A percentile compares a stretch with the other conserved stretches of the same genome.
phyloP scores from a whole-genome alignment of 2,329 filamentous ascomycete genomes.

The Tricladium varicosporioides region DNA sequence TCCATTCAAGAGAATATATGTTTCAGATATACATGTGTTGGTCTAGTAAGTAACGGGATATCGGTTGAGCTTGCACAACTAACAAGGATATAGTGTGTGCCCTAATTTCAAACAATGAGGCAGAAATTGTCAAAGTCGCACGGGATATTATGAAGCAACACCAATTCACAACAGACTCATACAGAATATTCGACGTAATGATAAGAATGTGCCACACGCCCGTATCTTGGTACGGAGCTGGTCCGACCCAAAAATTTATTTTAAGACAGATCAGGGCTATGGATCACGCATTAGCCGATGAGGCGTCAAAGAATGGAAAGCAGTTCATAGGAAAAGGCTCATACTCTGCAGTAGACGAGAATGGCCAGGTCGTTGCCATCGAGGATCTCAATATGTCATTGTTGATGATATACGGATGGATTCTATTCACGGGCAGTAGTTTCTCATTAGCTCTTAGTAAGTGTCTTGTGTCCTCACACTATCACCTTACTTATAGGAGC shows the following conservation, averaged over 20 bases:
- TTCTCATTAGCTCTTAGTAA: conserved; percentile 78
- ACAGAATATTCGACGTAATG: conserved; percentile 78
- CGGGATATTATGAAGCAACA: conserved; percentile 84
- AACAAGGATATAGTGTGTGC: conserved; percentile 64
- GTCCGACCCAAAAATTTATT: conserved; percentile 85
- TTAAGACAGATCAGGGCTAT: conserved; percentile 88
- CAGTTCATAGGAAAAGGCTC: conserved; percentile 42
- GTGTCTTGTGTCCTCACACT: conserved; percentile 20
- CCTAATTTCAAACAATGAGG: conserved; percentile 75
- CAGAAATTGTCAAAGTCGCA: conserved; percentile 67
- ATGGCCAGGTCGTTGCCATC: conserved; percentile 32
- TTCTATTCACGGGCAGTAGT: conserved; percentile 78
- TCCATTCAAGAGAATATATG: conserved; percentile 62
- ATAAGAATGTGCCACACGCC: conserved; percentile 73
- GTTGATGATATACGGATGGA: conserved; percentile 86
- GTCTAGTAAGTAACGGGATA: conserved; percentile 54
- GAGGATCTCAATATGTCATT: conserved; percentile 69
- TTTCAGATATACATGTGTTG: conserved; percentile 76
- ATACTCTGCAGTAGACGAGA: conserved; percentile 36
- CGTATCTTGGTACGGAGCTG: conserved; percentile 73
- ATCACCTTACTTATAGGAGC: not conserved
- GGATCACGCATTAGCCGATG: conserved; percentile 64
- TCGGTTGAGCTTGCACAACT: conserved; percentile 9
- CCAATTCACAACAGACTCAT: conserved; percentile 76
- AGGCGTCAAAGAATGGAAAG: conserved; percentile 46